Percentiles rank a stretch among this genome's conserved stretches.
Conservation (phyloP, 345 rosid genomes). For the Durio zibethinus region DNA sequence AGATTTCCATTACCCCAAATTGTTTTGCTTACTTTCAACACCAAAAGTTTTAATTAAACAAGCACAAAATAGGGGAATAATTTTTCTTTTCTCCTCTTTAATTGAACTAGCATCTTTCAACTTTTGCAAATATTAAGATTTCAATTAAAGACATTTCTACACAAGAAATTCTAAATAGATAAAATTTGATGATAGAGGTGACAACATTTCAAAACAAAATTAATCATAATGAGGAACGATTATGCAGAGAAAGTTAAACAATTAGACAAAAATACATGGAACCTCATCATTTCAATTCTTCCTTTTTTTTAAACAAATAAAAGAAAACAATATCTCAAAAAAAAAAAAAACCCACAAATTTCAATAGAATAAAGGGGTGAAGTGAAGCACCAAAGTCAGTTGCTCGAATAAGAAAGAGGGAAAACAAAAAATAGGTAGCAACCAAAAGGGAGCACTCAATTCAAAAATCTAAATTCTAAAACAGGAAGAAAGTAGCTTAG, state of each 20-base stretch:
- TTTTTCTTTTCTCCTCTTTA: too few relatives aligned
- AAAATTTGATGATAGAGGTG: background rate
- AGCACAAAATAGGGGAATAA: too few relatives aligned
- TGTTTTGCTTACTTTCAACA: background rate
- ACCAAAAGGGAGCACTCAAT: constrained; percentile 36
- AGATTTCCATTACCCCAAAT: too few relatives aligned
- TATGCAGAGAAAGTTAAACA: background rate
- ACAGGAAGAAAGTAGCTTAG: background rate
- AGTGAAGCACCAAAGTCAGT: constrained; percentile 56
- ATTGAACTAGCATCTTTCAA: too few relatives aligned
- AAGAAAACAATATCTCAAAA: constrained; percentile 32
- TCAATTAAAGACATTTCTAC: background rate
- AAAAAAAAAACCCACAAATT: constrained; percentile 44
- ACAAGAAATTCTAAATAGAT: background rate
- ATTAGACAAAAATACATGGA: constrained; percentile 28
- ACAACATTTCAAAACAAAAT: background rate
- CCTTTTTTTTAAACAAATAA: constrained; percentile 31
- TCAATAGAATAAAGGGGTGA: constrained; percentile 34
- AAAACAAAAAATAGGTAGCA: constrained; percentile 16
- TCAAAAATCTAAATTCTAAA: constrained; percentile 14
- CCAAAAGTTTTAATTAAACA: too few relatives aligned
- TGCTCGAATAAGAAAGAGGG: constrained; percentile 69
- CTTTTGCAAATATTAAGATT: background rate
- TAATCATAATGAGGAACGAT: background rate
- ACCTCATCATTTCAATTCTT: constrained; percentile 58